Percentiles rank a stretch among this genome's conserved stretches.
These are phyloP conservation scores for Chrysoporthe austroafricana DNA, from an alignment of 2,329 filamentous ascomycete genomes.

Conservation along the genomic window DNA sequence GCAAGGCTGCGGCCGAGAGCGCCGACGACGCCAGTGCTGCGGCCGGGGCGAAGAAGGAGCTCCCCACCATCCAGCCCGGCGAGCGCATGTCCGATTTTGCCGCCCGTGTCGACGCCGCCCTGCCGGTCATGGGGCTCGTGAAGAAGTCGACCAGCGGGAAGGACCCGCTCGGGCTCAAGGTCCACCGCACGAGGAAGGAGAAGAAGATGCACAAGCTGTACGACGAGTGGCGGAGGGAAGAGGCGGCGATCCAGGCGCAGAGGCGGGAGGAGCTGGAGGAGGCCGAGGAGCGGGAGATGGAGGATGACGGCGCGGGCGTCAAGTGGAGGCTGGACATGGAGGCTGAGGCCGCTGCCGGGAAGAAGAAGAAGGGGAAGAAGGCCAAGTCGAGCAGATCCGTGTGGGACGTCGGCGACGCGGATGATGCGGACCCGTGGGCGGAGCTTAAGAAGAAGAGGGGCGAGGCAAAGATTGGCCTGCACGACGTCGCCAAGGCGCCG, in stretches of 20 bases:
- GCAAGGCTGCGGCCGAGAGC: conserved; percentile 16
- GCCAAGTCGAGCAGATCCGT: conserved; percentile 42
- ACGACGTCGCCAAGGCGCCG: conserved; percentile 73
- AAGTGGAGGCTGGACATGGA: conserved; percentile 52
- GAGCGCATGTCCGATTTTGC: conserved; percentile 83
- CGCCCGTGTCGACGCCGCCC: conserved; percentile 79
- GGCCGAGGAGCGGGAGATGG: conserved; percentile 65
- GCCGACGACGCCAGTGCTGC: conserved; percentile 28
- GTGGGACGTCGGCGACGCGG: conserved; percentile 52
- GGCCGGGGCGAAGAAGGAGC: conserved; percentile 36
- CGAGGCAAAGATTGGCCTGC: conserved; percentile 53
- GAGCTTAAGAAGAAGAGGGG: conserved; percentile 70
- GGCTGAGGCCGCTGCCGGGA: conserved; percentile 42
- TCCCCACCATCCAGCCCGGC: conserved; percentile 77
- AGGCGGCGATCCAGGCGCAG: conserved; percentile 64
- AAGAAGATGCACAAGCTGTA: conserved; percentile 80
- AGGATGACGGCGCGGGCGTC: conserved; percentile 58
- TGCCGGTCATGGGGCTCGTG: conserved; percentile 75
- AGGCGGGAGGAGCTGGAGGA: conserved; percentile 68
- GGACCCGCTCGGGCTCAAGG: conserved; percentile 67
- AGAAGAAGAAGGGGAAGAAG: conserved; percentile 49
- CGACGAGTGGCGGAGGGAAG: conserved; percentile 74
- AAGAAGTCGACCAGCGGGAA: conserved; percentile 66
- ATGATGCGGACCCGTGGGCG: conserved; percentile 75
- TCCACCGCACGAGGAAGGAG: conserved; percentile 79